Evolutionary conservation across 345 rosid species (phyloP).

Genomic region (Streptanthus diversifolius): DNA sequence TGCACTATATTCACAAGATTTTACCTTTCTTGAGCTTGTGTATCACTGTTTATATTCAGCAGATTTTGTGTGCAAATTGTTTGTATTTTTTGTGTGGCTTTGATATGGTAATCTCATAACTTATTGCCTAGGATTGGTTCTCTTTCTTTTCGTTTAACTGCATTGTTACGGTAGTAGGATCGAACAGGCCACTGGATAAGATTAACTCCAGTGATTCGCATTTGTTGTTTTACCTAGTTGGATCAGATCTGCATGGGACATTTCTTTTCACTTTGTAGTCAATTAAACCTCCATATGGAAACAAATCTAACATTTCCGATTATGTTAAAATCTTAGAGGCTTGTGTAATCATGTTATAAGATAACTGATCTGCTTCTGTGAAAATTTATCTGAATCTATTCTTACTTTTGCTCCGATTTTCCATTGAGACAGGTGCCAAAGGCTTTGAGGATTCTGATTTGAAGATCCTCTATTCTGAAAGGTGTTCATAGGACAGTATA

Average conservation of each 20-base stretch:
- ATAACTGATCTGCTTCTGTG: not conserved
- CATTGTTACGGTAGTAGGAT: not conserved
- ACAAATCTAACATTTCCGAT: not conserved
- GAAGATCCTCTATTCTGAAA: conserved; percentile 3
- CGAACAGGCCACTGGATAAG: conserved; percentile 13
- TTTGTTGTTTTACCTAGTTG: conserved; percentile 11
- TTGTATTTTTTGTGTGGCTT: not conserved
- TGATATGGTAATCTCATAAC: not conserved
- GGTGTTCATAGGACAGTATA: not conserved
- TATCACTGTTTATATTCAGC: conserved; percentile 5
- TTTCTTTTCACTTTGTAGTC: not conserved
- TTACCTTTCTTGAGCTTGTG: not conserved
- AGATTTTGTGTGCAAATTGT: no score
- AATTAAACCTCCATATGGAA: conserved; percentile 2
- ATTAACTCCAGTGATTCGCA: conserved; percentile 1
- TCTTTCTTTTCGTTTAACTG: not conserved
- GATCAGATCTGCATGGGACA: conserved; percentile 1
- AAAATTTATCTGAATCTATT: not conserved
- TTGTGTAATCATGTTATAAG: not conserved
- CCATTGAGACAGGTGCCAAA: conserved; percentile 12
- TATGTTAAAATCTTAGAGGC: not conserved
- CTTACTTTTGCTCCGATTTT: not conserved
- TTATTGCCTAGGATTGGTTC: not conserved
- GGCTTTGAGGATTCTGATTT: conserved; percentile 11
- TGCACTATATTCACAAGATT: conserved; percentile 13